Conservation (phyloP, 2,329 filamentous ascomycete genomes). For the Pestalotiopsis sp. region DNA sequence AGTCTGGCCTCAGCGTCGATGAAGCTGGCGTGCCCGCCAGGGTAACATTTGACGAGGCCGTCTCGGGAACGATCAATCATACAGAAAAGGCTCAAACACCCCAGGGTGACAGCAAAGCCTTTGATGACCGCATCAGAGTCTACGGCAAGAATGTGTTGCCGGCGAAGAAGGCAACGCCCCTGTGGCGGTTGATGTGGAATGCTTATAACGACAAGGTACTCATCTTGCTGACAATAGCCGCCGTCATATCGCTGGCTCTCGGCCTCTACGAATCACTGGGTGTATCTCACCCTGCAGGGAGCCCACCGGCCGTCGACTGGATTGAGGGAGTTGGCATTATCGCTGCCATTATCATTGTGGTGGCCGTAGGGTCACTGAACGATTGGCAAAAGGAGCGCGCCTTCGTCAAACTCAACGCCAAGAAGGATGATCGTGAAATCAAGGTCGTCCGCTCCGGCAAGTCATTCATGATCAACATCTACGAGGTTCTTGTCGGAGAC, state of each 20-base stretch:
- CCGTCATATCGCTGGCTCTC: constrained; percentile 68
- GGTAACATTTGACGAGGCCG: constrained; percentile 34
- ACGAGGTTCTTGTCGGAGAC: constrained; percentile 68
- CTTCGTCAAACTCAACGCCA: constrained; percentile 58
- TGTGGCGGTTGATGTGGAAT: constrained; percentile 65
- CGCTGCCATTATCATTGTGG: constrained; percentile 64
- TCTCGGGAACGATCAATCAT: constrained; percentile 24
- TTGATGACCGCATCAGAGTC: constrained; percentile 59
- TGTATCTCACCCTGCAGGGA: constrained; percentile 40
- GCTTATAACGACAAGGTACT: constrained; percentile 77
- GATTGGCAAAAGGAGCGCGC: constrained; percentile 67
- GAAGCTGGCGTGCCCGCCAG: constrained; percentile 48
- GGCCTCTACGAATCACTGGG: constrained; percentile 70
- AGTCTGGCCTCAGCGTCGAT: constrained; percentile 69
- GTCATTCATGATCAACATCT: constrained; percentile 60
- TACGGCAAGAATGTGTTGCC: constrained; percentile 64
- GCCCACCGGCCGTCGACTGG: constrained; percentile 56
- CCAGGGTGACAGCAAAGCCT: constrained; percentile 26
- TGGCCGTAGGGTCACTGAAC: constrained; percentile 61
- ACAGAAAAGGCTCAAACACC: constrained; percentile 18
- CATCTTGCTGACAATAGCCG: constrained; percentile 69
- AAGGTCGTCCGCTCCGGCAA: constrained; percentile 69
- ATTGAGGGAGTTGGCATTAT: constrained; percentile 66
- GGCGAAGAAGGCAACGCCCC: constrained; percentile 60
- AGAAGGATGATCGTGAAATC: constrained; percentile 65